A percentile compares a stretch with the other conserved stretches of the same genome.
phyloP scores from a whole-genome alignment of 2,329 filamentous ascomycete species.

The Epichloe gansuensis region DNA sequence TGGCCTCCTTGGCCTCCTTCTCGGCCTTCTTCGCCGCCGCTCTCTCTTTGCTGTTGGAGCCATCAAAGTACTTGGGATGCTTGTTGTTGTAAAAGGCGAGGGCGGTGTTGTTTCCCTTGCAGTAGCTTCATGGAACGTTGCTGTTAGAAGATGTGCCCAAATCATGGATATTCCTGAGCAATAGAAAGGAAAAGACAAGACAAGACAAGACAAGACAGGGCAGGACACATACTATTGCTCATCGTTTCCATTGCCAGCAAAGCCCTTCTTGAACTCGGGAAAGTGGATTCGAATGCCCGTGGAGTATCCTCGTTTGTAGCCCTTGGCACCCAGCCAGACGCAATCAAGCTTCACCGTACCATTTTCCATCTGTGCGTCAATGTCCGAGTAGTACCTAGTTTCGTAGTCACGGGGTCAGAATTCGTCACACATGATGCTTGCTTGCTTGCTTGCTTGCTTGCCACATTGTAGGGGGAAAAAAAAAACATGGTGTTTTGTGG shows the following conservation, averaged over 20 bases:
- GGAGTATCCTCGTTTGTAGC: background rate
- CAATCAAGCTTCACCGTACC: slow-evolving; percentile 1
- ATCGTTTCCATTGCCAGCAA: background rate
- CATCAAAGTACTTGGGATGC: slow-evolving; percentile 1
- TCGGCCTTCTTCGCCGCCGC: background rate
- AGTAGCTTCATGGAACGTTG: background rate
- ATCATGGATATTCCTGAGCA: too few relatives aligned
- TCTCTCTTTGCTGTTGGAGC: background rate
- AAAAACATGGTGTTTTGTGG: background rate
- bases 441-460: background rate
- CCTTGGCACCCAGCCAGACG: slow-evolving; percentile 1
- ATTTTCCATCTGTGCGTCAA: background rate
- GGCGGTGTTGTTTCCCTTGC: background rate
- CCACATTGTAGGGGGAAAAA: background rate
- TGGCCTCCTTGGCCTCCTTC: background rate
- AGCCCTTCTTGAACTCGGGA: background rate
- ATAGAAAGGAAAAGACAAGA: background rate
- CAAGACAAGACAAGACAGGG: too few relatives aligned
- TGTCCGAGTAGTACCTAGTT: slow-evolving; percentile 4
- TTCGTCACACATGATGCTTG: background rate
- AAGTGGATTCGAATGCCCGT: slow-evolving; percentile 4
- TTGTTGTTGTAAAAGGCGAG: background rate
- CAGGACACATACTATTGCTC: background rate
- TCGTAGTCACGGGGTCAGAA: background rate
- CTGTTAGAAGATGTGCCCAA: background rate